Evolutionary conservation across 1,284 basidiomycete genomes (phyloP).

Genomic region (Apiotrichum montevideense): DNA sequence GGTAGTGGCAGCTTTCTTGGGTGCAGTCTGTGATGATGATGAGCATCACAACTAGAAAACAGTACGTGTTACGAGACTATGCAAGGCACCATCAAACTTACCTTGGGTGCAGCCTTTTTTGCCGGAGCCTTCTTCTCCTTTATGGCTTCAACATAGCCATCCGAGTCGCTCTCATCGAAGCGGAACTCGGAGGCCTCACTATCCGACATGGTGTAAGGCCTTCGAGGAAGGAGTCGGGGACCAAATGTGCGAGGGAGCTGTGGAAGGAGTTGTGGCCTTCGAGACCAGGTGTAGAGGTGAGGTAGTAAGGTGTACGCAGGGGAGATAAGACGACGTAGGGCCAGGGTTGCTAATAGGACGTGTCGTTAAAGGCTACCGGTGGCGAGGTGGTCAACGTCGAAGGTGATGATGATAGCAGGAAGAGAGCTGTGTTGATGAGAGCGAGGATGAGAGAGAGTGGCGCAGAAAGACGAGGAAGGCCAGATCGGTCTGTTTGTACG

Average conservation of each 20-base stretch:
- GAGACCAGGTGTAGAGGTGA: no score
- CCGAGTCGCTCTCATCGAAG: conserved; percentile 39
- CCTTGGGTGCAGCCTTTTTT: conserved; percentile 27
- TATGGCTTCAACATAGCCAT: conserved; percentile 28
- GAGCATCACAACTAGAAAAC: not conserved
- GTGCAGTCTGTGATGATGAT: conserved; percentile 20
- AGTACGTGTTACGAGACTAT: not conserved
- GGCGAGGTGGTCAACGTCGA: no score
- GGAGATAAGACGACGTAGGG: no score
- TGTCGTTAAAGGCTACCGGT: no score
- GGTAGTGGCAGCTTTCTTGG: conserved; percentile 46
- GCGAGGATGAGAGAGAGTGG: no score
- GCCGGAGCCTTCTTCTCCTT: conserved; percentile 30
- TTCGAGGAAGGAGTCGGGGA: not conserved
- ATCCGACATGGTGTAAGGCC: conserved; percentile 36
- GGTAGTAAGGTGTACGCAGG: no score
- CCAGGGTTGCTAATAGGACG: no score
- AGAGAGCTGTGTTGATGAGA: no score
- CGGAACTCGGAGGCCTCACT: conserved; percentile 35
- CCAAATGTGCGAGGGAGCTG: not conserved
- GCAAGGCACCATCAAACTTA: conserved; percentile 2
- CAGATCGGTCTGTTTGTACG: no score
- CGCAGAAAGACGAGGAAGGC: no score
- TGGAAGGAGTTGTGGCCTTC: no score
- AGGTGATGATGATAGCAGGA: no score